Conservation (phyloP, 352 stramenopile species). For the Globisporangium sylvaticum region DNA sequence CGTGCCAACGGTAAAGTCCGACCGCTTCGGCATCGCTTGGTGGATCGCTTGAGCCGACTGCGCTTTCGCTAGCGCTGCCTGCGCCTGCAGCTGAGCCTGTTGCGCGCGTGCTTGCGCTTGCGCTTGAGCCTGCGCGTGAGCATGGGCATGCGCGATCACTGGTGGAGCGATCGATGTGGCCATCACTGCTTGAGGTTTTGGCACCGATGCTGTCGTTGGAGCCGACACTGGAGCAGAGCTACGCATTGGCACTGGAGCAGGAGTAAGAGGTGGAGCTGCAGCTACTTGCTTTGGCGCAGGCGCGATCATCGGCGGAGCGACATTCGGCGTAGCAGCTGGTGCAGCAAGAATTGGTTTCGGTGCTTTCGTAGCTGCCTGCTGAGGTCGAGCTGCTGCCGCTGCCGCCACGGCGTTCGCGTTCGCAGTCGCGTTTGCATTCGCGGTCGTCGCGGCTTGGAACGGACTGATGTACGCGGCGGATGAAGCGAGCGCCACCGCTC, state of each 20-base stretch:
- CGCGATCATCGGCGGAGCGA: constrained; percentile 17
- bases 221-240: background rate
- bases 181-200: constrained; percentile 5
- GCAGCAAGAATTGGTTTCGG: constrained; percentile 26
- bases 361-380: constrained; percentile 19
- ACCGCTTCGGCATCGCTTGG: constrained; percentile 31
- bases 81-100: constrained; percentile 9
- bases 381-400: background rate
- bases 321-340: constrained; percentile 10
- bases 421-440: background rate
- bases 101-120: constrained; percentile 8
- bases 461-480: constrained; percentile 9
- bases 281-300: constrained; percentile 17
- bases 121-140: constrained; percentile 1
- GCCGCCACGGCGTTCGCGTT: background rate
- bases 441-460: background rate
- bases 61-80: constrained; percentile 3
- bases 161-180: constrained; percentile 8
- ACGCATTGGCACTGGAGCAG: background rate
- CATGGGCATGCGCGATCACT: constrained; percentile 12
- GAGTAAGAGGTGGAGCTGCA: background rate
- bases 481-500: background rate
- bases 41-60: constrained; percentile 10
- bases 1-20: constrained; percentile 62
- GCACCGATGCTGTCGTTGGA: constrained; percentile 1